Evolutionary conservation across 176 grass and related monocot genomes (phyloP).

Genomic region (Microstegium vimineum): DNA sequence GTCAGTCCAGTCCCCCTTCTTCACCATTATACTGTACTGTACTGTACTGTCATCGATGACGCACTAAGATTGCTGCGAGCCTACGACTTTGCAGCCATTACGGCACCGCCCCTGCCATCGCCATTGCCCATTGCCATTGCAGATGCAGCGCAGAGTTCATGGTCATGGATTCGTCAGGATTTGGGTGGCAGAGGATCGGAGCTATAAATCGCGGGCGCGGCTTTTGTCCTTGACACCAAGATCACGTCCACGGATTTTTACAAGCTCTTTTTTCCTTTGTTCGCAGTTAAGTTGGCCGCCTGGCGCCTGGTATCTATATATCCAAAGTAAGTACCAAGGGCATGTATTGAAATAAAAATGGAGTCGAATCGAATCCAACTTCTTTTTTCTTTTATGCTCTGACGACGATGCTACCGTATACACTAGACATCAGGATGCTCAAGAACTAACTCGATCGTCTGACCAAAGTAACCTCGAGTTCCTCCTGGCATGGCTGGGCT

Average conservation of each 20-base stretch:
- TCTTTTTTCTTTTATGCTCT: not conserved
- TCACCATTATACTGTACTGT: no score
- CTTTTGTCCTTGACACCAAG: constrained; percentile 17
- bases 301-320: not conserved
- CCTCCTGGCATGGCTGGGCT: constrained; percentile 2
- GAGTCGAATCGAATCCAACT: not conserved
- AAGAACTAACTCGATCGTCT: constrained; percentile 17
- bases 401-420: constrained; percentile 39
- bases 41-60: constrained; percentile 34
- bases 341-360: not conserved
- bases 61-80: not conserved
- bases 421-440: constrained; percentile 31
- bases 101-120: not conserved
- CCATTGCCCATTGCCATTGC: not conserved
- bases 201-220: not conserved
- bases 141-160: not conserved
- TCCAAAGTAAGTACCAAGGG: not conserved
- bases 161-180: constrained; percentile 15
- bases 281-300: not conserved
- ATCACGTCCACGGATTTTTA: not conserved
- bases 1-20: not conserved
- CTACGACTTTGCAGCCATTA: not conserved
- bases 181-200: not conserved
- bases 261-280: not conserved
- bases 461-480: constrained; percentile 38